Percentiles rank a stretch among this genome's conserved stretches.
phyloP scores from a whole-genome alignment of 2,329 filamentous ascomycete genomes.

The Grosmannia clavigera region DNA sequence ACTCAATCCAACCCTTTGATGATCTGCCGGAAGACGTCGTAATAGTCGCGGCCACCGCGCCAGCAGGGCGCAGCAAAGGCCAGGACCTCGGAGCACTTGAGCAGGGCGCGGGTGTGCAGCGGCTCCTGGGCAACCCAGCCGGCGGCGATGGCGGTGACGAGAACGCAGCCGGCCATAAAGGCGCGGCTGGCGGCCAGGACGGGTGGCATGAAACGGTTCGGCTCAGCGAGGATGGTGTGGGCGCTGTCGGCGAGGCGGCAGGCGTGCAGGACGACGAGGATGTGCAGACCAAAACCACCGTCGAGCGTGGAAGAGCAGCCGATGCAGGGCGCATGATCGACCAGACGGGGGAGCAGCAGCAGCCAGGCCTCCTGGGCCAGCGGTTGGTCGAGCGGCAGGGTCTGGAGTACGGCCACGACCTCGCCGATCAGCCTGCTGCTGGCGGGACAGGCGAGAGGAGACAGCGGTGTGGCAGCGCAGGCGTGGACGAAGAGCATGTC shows the following conservation, averaged over 20 bases:
- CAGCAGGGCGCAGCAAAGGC: neutral
- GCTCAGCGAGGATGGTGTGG: neutral
- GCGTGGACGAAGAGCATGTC: neutral
- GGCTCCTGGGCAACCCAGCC: neutral
- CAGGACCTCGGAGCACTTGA: conserved; percentile 1
- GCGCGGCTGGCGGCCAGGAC: conserved; percentile 1
- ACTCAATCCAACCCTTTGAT: neutral
- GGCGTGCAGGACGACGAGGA: neutral
- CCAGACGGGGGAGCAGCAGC: neutral
- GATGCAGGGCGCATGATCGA: neutral
- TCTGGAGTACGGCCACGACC: neutral
- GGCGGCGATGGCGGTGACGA: conserved; percentile 1
- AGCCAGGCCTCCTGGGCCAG: conserved; percentile 1
- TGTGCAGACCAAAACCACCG: neutral
- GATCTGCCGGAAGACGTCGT: conserved; percentile 1
- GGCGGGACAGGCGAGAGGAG: neutral
- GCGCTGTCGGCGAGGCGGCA: neutral
- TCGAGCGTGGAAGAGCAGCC: neutral
- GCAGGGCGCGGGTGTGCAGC: neutral
- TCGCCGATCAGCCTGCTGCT: neutral
- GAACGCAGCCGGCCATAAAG: conserved; percentile 2
- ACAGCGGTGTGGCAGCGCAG: neutral
- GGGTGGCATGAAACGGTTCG: neutral
- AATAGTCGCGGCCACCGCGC: conserved; percentile 2
- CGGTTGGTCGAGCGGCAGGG: neutral